Percentiles rank a stretch among this genome's conserved stretches.
Evolutionary conservation across 2,329 filamentous ascomycete species (phyloP).

Genomic region (Pseudocercospora pini-densiflorae): DNA sequence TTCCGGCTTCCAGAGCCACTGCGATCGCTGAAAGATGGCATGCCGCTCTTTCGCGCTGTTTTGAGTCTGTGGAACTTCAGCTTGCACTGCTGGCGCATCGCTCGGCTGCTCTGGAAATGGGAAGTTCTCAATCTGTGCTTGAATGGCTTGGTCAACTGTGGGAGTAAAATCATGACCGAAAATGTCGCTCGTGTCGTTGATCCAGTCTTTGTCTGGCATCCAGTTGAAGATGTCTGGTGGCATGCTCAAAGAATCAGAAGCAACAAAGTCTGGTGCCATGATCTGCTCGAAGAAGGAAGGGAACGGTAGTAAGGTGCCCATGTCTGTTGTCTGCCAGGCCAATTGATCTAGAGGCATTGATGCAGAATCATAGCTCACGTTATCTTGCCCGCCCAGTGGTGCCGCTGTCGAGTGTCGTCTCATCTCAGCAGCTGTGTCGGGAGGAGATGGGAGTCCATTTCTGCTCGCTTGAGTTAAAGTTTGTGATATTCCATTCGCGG

Average conservation of each 20-base stretch:
- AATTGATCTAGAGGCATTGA: not conserved
- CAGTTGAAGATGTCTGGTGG: conserved; percentile 26
- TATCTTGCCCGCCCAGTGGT: too few species aligned
- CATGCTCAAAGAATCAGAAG: conserved; percentile 8
- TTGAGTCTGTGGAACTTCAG: not conserved
- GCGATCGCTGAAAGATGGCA: conserved; percentile 23
- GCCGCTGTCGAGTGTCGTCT: too few species aligned
- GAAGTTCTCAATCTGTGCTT: not conserved
- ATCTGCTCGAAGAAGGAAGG: conserved; percentile 32
- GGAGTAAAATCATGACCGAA: conserved; percentile 29
- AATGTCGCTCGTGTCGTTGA: conserved; percentile 21
- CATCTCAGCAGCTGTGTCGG: not conserved
- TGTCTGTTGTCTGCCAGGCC: conserved; percentile 4
- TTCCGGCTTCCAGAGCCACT: conserved; percentile 38
- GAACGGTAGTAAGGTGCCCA: conserved; percentile 12
- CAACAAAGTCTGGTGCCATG: conserved; percentile 27
- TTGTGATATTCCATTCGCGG: not conserved
- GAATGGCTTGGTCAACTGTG: conserved; percentile 25
- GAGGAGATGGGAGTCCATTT: not conserved
- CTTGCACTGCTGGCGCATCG: not conserved
- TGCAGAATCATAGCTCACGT: not conserved
- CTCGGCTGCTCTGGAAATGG: not conserved
- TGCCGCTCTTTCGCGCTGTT: conserved; percentile 16
- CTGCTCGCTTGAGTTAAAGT: not conserved
- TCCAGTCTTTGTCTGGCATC: conserved; percentile 27